Conservation (phyloP, 352 stramenopile genomes). For the Hyaloperonospora brassicae region DNA sequence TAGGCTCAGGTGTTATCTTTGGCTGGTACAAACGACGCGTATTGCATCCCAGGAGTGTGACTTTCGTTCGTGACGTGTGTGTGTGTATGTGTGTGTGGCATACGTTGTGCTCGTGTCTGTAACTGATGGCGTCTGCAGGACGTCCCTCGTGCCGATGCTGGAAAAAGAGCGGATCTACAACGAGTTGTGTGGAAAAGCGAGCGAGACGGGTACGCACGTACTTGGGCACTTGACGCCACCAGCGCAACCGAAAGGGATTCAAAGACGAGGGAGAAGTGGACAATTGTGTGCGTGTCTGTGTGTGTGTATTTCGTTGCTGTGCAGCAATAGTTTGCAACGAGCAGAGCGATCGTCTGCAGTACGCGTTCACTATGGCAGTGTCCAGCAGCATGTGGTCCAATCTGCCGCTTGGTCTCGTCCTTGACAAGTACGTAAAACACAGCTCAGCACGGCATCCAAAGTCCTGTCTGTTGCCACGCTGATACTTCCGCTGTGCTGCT, state of each 20-base stretch:
- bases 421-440: slow-evolving; percentile 33
- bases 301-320: background rate
- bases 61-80: background rate
- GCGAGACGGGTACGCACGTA: slow-evolving; percentile 29
- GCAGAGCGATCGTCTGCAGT: slow-evolving; percentile 52
- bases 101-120: background rate
- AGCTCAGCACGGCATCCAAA: background rate
- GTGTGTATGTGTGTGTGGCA: background rate
- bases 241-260: background rate
- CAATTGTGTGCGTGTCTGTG: no score
- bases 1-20: slow-evolving; percentile 54
- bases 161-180: slow-evolving; percentile 52
- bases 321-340: slow-evolving; percentile 32
- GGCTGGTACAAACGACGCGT: slow-evolving; percentile 30
- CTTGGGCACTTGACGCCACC: background rate
- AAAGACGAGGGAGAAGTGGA: background rate
- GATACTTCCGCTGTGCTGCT: slow-evolving; percentile 2
- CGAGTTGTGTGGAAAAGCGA: slow-evolving; percentile 30
- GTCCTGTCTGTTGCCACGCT: background rate
- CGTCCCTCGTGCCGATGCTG: slow-evolving; percentile 47
- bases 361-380: slow-evolving; percentile 50
- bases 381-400: slow-evolving; percentile 61
- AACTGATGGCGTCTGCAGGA: slow-evolving; percentile 24
- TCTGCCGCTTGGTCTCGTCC: slow-evolving; percentile 49
- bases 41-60: no score